Evolutionary conservation across 2,329 filamentous ascomycete species (phyloP), one percentile per base, ranked within the genome.

Genomic region (Escovopsis sp.): DNA sequence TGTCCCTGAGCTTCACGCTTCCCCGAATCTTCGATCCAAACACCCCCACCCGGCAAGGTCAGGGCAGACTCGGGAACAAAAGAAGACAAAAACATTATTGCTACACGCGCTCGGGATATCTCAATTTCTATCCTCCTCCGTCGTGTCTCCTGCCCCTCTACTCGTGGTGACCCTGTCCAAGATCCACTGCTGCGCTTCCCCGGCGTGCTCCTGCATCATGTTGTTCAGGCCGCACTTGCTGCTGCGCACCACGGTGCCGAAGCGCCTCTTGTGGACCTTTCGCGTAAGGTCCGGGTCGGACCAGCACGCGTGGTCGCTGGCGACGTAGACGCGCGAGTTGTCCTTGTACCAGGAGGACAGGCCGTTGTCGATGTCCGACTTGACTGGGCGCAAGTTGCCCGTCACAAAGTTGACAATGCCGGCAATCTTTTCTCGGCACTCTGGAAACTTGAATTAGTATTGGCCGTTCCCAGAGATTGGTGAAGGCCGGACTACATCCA

Each of bases 401-500:
- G 79, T 77, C 15, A 94, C 82, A 56, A 94, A 94, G 48, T 82
- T 86, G 50, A 95, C 70, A 12, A 93, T 72, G 30, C 80, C 81
- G 2, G 77, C 68, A 39, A 94, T 70, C 37, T 73, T 73, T 7
- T 74, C 66, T 53, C 82, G 82, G 53, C 82, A 81, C 47, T 78
- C 73, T 71, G 45, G 15, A 28, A 12, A 33, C 4, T 39, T 12
- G 23, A 11, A 19, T 38, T 26, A 28, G 49, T 40, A 58, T 43
- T 55, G 44, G 36, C 34, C 7, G 3, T 32, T 32, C 28, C 28
- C 28, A 32, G 28, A 32, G 8, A 3, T 32, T 30, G 40, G 39
- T 4, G 26, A 15, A 32, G 33, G 8, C 18, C n/a, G 26, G 12
- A 10, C 2, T 34, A 4, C 10, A 12, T 15, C 15, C 15, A 15